Percentiles rank a stretch among this genome's conserved stretches.
phyloP scores from a whole-genome alignment of 768 basidiomycete genomes.

The Macrolepiota dolichaula region DNA sequence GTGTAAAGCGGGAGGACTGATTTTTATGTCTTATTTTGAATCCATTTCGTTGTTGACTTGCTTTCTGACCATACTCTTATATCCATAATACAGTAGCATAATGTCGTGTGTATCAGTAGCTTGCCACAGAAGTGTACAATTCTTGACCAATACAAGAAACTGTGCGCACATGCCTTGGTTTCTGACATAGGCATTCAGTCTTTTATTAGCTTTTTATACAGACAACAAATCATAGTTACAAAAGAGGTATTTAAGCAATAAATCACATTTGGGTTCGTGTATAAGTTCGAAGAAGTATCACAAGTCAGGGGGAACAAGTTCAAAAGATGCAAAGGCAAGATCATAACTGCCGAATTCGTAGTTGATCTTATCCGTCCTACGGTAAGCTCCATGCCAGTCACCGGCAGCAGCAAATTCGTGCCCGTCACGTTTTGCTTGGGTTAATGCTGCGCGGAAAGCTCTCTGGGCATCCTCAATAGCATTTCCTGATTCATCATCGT shows the following conservation, averaged over 20 bases:
- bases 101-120: not conserved
- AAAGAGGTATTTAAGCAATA: not conserved
- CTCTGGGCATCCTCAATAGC: slow-evolving; percentile 71
- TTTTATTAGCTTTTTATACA: not conserved
- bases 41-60: not conserved
- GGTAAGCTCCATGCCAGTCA: slow-evolving; percentile 42
- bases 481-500: slow-evolving; percentile 39
- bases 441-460: slow-evolving; percentile 61
- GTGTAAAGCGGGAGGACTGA: slow-evolving; percentile 7
- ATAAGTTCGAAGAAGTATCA: not conserved
- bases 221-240: not conserved
- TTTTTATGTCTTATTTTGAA: not conserved
- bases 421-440: slow-evolving; percentile 29
- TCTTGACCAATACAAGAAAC: not conserved
- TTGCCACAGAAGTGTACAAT: not conserved
- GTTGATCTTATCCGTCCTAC: slow-evolving; percentile 93
- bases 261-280: not conserved
- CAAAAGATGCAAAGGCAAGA: slow-evolving; percentile 86
- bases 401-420: not conserved
- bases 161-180: too few relatives aligned
- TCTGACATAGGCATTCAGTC: too few relatives aligned
- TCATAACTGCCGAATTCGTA: slow-evolving; percentile 96
- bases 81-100: not conserved
- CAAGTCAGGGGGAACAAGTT: slow-evolving; percentile 26
- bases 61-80: not conserved